Conservation (phyloP, 2,329 filamentous ascomycete species). For the Aspergillus texensis region DNA sequence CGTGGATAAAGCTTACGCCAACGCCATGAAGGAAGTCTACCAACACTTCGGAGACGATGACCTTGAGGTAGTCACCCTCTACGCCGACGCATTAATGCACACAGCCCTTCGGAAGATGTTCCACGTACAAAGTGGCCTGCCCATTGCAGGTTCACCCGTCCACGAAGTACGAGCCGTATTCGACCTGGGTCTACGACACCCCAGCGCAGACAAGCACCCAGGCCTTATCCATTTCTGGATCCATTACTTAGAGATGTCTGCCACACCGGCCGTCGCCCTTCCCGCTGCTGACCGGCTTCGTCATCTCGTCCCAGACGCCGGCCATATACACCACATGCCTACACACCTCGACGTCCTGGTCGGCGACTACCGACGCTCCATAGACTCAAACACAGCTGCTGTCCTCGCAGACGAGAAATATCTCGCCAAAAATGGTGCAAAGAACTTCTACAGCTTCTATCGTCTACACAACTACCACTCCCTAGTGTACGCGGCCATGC, state of each 20-base stretch:
- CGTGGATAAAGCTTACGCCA: constrained; percentile 62
- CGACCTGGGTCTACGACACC: constrained; percentile 56
- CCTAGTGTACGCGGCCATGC: constrained; percentile 72
- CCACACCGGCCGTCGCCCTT: constrained; percentile 62
- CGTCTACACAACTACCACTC: constrained; percentile 73
- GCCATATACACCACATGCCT: constrained; percentile 75
- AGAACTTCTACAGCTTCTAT: constrained; percentile 74
- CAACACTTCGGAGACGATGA: constrained; percentile 51
- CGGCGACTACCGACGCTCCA: constrained; percentile 69
- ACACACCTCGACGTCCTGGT: constrained; percentile 72
- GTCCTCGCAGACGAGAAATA: constrained; percentile 69
- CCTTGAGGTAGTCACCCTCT: constrained; percentile 63
- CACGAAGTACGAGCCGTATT: constrained; percentile 60
- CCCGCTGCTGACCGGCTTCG: constrained; percentile 63
- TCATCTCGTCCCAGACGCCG: constrained; percentile 65
- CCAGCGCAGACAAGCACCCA: constrained; percentile 59
- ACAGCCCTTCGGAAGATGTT: constrained; percentile 65
- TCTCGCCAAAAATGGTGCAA: constrained; percentile 52
- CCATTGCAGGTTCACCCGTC: constrained; percentile 55
- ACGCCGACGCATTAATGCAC: constrained; percentile 66
- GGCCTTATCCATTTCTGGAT: constrained; percentile 75
- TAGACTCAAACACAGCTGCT: constrained; percentile 66
- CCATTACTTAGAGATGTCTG: constrained; percentile 75
- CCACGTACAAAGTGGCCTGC: constrained; percentile 60
- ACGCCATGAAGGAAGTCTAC: constrained; percentile 61